phyloP scores from a whole-genome alignment of 2,329 filamentous ascomycete species.

The Pseudophaeomoniella oleicola region DNA sequence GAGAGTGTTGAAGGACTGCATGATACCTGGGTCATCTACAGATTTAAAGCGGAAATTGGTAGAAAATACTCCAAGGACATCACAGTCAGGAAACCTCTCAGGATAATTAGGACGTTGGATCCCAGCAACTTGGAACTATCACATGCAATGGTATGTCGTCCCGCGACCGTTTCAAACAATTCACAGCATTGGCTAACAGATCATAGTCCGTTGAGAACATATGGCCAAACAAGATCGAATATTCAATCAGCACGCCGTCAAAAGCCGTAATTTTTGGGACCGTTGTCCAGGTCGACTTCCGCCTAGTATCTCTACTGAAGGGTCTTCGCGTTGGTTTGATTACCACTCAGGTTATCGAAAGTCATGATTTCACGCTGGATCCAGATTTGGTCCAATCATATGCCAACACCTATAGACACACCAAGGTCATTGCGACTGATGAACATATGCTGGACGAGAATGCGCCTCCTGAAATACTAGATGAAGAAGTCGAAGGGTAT shows the following conservation, averaged over 20 bases:
- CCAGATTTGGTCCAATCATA: slow-evolving; percentile 24
- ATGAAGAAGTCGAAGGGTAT: slow-evolving; percentile 47
- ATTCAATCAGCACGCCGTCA: slow-evolving; percentile 82
- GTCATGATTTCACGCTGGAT: slow-evolving; percentile 49
- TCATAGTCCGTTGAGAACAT: slow-evolving; percentile 70
- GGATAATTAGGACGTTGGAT: slow-evolving; percentile 64
- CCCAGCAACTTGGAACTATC: slow-evolving; percentile 62
- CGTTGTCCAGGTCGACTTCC: slow-evolving; percentile 69
- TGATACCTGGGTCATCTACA: slow-evolving; percentile 79
- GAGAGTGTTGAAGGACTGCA: slow-evolving; percentile 85
- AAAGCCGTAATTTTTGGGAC: slow-evolving; percentile 92
- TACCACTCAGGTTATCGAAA: slow-evolving; percentile 65
- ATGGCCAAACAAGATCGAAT: slow-evolving; percentile 96
- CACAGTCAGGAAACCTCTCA: slow-evolving; percentile 61
- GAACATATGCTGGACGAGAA: slow-evolving; percentile 58
- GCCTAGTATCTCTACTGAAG: slow-evolving; percentile 77
- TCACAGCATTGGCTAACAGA: slow-evolving; percentile 1
- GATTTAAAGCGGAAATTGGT: slow-evolving; percentile 79
- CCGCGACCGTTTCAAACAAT: neutral
- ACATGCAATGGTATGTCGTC: slow-evolving; percentile 57
- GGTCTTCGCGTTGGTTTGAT: slow-evolving; percentile 76
- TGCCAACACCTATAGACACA: slow-evolving; percentile 16
- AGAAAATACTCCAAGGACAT: slow-evolving; percentile 83
- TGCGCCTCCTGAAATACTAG: slow-evolving; percentile 36
- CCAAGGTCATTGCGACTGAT: slow-evolving; percentile 49